A percentile compares a stretch with the other conserved stretches of the same genome.
Evolutionary conservation across 2,329 filamentous ascomycete species (phyloP).

Genomic region (Penicillium griseofulvum): DNA sequence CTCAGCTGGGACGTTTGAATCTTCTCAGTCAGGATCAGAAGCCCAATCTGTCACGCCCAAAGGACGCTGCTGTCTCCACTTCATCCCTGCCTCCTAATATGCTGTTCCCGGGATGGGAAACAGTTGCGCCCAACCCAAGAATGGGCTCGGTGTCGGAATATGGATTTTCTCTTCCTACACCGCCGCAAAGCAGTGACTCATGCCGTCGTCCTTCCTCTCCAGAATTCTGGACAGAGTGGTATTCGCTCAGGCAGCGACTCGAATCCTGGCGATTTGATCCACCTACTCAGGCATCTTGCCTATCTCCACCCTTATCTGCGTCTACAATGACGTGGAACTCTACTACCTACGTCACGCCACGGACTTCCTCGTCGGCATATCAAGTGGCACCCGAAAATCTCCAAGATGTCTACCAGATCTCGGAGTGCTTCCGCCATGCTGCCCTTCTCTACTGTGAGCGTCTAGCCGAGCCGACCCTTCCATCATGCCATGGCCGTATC

Average conservation of each 20-base stretch:
- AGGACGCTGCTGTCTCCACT: constrained; percentile 25
- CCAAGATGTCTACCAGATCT: constrained; percentile 75
- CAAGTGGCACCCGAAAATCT: constrained; percentile 59
- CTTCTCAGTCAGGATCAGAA: constrained; percentile 69
- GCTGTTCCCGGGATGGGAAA: constrained; percentile 27
- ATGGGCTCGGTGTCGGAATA: constrained; percentile 40
- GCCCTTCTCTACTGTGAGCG: constrained; percentile 88
- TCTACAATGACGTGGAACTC: constrained; percentile 14
- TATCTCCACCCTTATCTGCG: constrained; percentile 20
- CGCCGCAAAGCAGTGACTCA: constrained; percentile 20
- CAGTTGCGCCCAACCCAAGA: constrained; percentile 15
- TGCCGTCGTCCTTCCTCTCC: constrained; percentile 24
- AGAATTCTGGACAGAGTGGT: constrained; percentile 83
- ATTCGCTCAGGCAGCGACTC: constrained; percentile 70
- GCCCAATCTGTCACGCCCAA: constrained; percentile 25
- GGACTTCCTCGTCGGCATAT: constrained; percentile 25
- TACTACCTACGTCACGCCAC: constrained; percentile 31
- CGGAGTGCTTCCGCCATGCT: constrained; percentile 85
- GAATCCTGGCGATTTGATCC: constrained; percentile 76
- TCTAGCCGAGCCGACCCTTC: constrained; percentile 71
- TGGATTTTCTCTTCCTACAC: constrained; percentile 34
- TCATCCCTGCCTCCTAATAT: constrained; percentile 36
- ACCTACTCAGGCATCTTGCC: constrained; percentile 17
- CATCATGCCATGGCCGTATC: constrained; percentile 73
- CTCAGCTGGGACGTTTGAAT: constrained; percentile 79